Percentiles rank a stretch among this genome's conserved stretches.
Conservation (phyloP, 2,329 filamentous ascomycete genomes). For the Paraphoma chrysanthemicola region DNA sequence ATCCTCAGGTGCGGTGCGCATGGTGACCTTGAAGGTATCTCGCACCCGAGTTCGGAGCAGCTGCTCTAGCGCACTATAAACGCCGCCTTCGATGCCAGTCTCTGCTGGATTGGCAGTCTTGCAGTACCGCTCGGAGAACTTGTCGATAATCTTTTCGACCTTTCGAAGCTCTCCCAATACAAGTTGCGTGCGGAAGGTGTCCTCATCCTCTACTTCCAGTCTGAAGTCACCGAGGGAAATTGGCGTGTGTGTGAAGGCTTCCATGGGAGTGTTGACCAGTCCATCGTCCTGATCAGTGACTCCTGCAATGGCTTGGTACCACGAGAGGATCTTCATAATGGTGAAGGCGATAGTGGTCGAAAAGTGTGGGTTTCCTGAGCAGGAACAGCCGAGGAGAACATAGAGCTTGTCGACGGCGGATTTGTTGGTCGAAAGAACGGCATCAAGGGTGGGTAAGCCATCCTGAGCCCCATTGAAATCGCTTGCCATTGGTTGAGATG, state of each 20-base stretch:
- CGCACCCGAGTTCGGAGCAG: conserved; percentile 43
- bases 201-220: conserved; percentile 37
- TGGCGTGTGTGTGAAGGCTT: conserved; percentile 35
- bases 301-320: conserved; percentile 45
- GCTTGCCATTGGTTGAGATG: conserved; percentile 29
- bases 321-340: conserved; percentile 45
- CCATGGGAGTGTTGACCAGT: conserved; percentile 33
- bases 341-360: conserved; percentile 45
- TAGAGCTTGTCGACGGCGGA: conserved; percentile 43
- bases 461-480: conserved; percentile 33
- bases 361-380: conserved; percentile 46
- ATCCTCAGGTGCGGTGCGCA: conserved; percentile 43
- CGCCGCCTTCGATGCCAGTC: conserved; percentile 35
- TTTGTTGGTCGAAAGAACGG: conserved; percentile 42
- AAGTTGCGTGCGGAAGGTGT: conserved; percentile 39
- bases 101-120: conserved; percentile 28
- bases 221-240: conserved; percentile 32
- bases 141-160: conserved; percentile 48
- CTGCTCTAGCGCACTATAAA: conserved; percentile 39
- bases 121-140: conserved; percentile 45
- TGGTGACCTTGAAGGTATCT: conserved; percentile 47
- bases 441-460: conserved; percentile 38
- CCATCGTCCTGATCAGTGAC: conserved; percentile 23
- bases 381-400: conserved; percentile 41
- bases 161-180: conserved; percentile 43